Base-by-base conservation (phyloP, 805 yeast species). In the Kluyveromyces dobzhanskii region DNA sequence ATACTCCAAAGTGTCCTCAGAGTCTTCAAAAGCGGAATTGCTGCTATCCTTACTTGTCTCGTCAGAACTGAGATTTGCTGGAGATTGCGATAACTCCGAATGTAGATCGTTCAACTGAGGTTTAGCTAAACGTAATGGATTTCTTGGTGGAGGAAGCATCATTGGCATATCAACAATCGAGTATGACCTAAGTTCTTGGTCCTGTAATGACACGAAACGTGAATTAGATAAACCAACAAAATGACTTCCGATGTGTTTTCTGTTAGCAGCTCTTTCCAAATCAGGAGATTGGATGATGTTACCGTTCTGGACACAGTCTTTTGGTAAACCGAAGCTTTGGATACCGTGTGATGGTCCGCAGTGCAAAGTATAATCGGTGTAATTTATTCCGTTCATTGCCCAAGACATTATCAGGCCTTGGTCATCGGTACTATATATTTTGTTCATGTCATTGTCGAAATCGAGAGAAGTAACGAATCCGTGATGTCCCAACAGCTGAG, bases 101-200 rank as follows among this genome's bases (percentile, higher is more conserved):
- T 9, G 11, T 12, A 24, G 12, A 9, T 27, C 16, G 24, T 6
- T 21, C 10, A 26, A 10, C 12, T 11, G 26, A n/a, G 29, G 4
- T 12, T 24, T 17, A 8, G 14, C 39, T 18, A 28, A 21, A 17
- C 45, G 36, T 11, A 25, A 36, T 5, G 43, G 40, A 30, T 38
- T 39, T 17, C 42, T 32, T 5, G 40, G 40, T 7, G 43, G 40
- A 18, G 37, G 24, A 24, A 47, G 14, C 17, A 42, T 39, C 38
- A 43, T 45, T 25, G 47, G 38, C 2, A 54, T 49, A 13, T 54
- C 47, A 23, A 48, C 33, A 13, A 56, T 44, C 14, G 47, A 40
- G 37, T 55, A 59, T 13, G 48, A 18, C 16, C 61, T 53, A 3
- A 57, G 36, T 37, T 57, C 61, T 38, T 43, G 37, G 1, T 47